Base-by-base conservation (phyloP, 2,329 filamentous ascomycete species). In the Claviceps paspali region DNA sequence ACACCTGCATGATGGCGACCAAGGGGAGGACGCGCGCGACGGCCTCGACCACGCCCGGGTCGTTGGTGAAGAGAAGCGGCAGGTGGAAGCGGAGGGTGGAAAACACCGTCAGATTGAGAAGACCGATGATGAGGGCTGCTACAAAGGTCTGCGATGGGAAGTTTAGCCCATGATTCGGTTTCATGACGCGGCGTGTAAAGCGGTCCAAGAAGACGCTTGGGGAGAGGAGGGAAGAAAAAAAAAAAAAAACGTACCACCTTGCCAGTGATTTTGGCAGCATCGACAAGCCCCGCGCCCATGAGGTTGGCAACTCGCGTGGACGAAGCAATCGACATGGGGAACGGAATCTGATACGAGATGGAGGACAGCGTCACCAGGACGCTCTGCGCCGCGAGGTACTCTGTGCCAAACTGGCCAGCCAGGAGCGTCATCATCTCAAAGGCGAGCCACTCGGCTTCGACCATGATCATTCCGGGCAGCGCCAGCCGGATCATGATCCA, bases 391-490 rank as follows among this genome's bases (percentile, higher is more conserved):
- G 88, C 88, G 1, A 96, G 71, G 43, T 80, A 76, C 14, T 78
- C 78, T 2, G 82, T 76, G 12, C 82, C 82, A 40, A 95, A 78
- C 48, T 82, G 83, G 36, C 79, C 83, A 0, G 83, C 74, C 7
- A 78, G 76, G n/a, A 95, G 67, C 0, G 86, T 94, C 43, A 94
- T 65, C 34, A 94, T 76, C 56, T 96, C 88, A 55, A 96, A 96
- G 6, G 87, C 86, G 9, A 95, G 70, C 61, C 83, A 93, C 55
- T 96, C 88, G 5, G 88, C 86, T 55, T 92, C 78, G 2, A 96
- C 81, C 87, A 95, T 95, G 45, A 94, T 64, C 54, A 96, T 76
- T 1, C 88, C 88, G 0, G 88, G 87, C 10, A 95, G 63, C 0
- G 88, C 85, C 27, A 96, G 77, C 33, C 76, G 75, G 49, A 96